Conservation (phyloP, 2,329 filamentous ascomycete genomes). For the Trichoderma aggressivum region DNA sequence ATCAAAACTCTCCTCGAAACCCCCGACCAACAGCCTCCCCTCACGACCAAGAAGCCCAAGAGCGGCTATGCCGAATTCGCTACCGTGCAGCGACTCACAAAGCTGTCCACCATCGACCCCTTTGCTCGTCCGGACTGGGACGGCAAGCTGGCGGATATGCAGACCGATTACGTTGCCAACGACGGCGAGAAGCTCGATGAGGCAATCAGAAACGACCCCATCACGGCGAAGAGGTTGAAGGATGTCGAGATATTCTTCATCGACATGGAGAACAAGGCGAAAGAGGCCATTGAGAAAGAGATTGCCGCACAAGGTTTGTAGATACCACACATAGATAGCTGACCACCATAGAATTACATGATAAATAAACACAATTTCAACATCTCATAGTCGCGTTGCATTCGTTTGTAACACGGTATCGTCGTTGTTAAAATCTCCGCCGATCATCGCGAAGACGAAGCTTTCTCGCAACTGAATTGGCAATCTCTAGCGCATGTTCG, state of each 20-base stretch:
- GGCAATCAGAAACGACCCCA: conserved; percentile 36
- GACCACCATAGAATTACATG: not conserved
- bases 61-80: conserved; percentile 19
- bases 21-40: conserved; percentile 14
- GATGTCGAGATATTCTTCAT: conserved; percentile 37
- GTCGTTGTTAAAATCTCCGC: not conserved
- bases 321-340: not conserved
- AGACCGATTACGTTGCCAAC: conserved; percentile 44
- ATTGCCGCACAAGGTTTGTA: conserved; percentile 15
- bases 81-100: conserved; percentile 31
- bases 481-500: conserved; percentile 19
- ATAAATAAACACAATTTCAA: not conserved
- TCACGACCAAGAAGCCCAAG: conserved; percentile 10
- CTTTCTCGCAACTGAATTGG: conserved; percentile 13
- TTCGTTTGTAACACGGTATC: not conserved
- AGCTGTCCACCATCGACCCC: conserved; percentile 37
- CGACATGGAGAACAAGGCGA: conserved; percentile 32
- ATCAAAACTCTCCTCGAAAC: conserved; percentile 20
- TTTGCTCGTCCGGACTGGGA: conserved; percentile 36
- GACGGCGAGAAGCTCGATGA: conserved; percentile 31
- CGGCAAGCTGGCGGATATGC: conserved; percentile 35
- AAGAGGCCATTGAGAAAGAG: conserved; percentile 26
- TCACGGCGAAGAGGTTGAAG: conserved; percentile 32
- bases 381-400: not conserved
- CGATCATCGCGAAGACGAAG: conserved; percentile 1